phyloP scores from a whole-genome alignment of 2,329 filamentous ascomycete genomes.

The Ophiosphaerella korrae region DNA sequence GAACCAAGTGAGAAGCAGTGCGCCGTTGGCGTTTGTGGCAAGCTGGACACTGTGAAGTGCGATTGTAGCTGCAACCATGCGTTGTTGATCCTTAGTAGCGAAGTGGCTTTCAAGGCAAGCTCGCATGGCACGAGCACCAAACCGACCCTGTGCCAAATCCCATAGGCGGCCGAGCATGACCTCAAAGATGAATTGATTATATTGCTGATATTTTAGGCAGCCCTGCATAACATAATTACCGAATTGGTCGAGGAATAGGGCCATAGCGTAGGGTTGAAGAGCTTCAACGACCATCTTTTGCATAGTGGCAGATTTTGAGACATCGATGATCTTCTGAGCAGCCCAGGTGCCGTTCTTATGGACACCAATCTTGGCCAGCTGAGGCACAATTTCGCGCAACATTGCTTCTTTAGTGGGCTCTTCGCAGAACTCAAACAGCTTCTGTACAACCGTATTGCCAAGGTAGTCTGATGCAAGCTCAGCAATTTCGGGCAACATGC shows the following conservation, averaged over 20 bases:
- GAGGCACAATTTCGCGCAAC: slow-evolving; percentile 84
- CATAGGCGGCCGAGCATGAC: slow-evolving; percentile 93
- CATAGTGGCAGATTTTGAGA: slow-evolving; percentile 82
- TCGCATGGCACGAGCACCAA: slow-evolving; percentile 93
- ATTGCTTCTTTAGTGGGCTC: slow-evolving; percentile 90
- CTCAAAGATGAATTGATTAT: slow-evolving; percentile 97
- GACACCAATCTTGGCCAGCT: slow-evolving; percentile 93
- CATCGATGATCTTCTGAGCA: slow-evolving; percentile 98
- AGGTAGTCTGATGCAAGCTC: slow-evolving; percentile 95
- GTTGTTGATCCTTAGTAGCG: slow-evolving; percentile 91
- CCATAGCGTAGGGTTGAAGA: slow-evolving; percentile 83
- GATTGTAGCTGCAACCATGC: slow-evolving; percentile 91
- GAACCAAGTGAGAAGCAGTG: slow-evolving; percentile 94
- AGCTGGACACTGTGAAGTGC: slow-evolving; percentile 96
- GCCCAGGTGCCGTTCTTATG: slow-evolving; percentile 99
- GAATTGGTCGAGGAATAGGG: slow-evolving; percentile 95
- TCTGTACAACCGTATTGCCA: slow-evolving; percentile 99
- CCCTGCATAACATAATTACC: slow-evolving; percentile 98
- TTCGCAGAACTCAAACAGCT: slow-evolving; percentile 95
- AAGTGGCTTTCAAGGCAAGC: slow-evolving; percentile 97
- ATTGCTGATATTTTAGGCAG: slow-evolving; percentile 87
- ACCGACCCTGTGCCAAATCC: slow-evolving; percentile 91
- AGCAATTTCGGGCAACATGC: slow-evolving; percentile 95
- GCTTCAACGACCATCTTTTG: slow-evolving; percentile 84
- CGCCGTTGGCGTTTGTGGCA: slow-evolving; percentile 94